These are phyloP conservation scores for Cryphonectria parasitica DNA, from an alignment of 2,329 filamentous ascomycete species.

Conservation along the genomic window DNA sequence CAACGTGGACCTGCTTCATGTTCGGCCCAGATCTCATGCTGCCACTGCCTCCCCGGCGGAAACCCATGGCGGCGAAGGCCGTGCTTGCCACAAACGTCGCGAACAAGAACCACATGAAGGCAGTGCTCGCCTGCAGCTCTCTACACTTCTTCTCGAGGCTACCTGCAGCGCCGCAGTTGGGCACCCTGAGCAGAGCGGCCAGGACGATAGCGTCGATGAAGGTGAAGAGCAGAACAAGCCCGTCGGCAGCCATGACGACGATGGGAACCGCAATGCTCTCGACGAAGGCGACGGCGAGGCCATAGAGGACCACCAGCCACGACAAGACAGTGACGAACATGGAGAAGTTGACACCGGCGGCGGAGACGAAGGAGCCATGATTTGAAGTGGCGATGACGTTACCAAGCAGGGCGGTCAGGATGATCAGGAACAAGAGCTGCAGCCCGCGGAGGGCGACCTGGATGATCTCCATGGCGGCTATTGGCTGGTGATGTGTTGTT, in stretches of 20 bases:
- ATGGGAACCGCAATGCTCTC: slow-evolving; percentile 56
- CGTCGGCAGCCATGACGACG: slow-evolving; percentile 60
- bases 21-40: slow-evolving; percentile 51
- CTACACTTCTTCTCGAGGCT: slow-evolving; percentile 65
- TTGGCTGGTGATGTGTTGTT: slow-evolving; percentile 17
- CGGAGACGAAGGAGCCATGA: slow-evolving; percentile 45
- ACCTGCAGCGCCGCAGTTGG: slow-evolving; percentile 67
- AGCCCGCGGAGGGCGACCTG: slow-evolving; percentile 51
- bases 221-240: slow-evolving; percentile 66
- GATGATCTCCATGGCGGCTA: slow-evolving; percentile 44
- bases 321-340: slow-evolving; percentile 72
- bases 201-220: slow-evolving; percentile 73
- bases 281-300: slow-evolving; percentile 60
- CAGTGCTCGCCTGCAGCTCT: slow-evolving; percentile 73
- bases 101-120: slow-evolving; percentile 82
- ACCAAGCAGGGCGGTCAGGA: slow-evolving; percentile 60
- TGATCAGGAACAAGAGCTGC: slow-evolving; percentile 56
- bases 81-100: slow-evolving; percentile 61
- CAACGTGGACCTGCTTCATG: slow-evolving; percentile 57
- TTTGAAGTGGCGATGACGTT: slow-evolving; percentile 60
- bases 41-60: slow-evolving; percentile 54
- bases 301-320: slow-evolving; percentile 68
- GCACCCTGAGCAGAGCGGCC: slow-evolving; percentile 68
- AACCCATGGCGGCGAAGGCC: slow-evolving; percentile 58
- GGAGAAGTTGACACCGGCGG: slow-evolving; percentile 61